Evolutionary conservation across 352 stramenopile genomes (phyloP), one percentile per base, ranked within the genome.

Genomic region (Phytophthora meadii): DNA sequence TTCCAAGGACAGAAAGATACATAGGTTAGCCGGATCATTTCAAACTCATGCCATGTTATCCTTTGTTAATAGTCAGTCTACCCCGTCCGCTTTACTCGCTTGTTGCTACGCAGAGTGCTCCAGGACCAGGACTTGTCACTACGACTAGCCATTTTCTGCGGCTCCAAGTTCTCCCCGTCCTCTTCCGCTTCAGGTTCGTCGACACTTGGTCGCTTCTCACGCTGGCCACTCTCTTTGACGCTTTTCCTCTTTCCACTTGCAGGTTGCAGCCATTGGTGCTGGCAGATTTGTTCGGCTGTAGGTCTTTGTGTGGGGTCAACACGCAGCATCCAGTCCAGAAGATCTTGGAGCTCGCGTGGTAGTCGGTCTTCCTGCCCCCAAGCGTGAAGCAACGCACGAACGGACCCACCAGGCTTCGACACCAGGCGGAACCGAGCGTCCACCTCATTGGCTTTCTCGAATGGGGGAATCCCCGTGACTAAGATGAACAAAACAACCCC

Each of bases 401-500:
- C 63, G 1, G 80, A 82, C 10, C 65, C 65, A 5, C 53, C 58
- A 42, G 51, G 52, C 25, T 61, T 55, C 36, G 75, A 58, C 12
- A 91, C 65, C 5, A 87, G 51, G 2, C 78, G 78, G 61, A 88
- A 91, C 7, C 82, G 80, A 7, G 78, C 78, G 57, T 91, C 82
- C 0, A 44, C 50, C 3, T 88, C 78, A 32, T 54, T 64, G 1
- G 80, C 66, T 8, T 54, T 63, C 61, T 82, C 78, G 11, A 88
- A 82, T 5, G 82, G 82, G 12, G 82, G 80, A 8, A 74, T 77
- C 1, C 80, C 80, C 1, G 76, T 88, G 25, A 83, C 65, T 27
- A 90, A 54, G 51, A 89, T 83, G 46, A 90, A 90, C 49, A 90
- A 49, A 47, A 90, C 49, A 22, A 91, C 76, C 0, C 82, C 82